Conservation (phyloP, 2,329 filamentous ascomycete genomes). For the Aspergillus sp. region DNA sequence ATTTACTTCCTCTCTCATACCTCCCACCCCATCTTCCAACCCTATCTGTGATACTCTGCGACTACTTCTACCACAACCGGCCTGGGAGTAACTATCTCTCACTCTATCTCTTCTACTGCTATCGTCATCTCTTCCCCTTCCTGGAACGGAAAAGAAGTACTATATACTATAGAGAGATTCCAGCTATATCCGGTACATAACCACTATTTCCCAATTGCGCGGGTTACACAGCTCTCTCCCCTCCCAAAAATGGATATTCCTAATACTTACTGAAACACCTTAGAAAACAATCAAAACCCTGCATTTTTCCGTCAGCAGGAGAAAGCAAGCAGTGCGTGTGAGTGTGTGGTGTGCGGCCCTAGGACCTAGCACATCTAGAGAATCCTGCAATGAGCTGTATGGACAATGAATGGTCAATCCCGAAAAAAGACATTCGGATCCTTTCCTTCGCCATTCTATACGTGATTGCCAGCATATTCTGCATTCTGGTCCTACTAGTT, state of each 20-base stretch:
- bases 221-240: not conserved
- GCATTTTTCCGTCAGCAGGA: not conserved
- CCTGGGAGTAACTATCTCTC: too few relatives aligned
- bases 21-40: too few relatives aligned
- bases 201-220: not conserved
- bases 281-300: not conserved
- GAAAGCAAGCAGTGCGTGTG: not conserved
- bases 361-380: not conserved
- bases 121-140: not conserved
- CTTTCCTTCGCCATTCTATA: conserved; percentile 22
- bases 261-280: not conserved
- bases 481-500: conserved; percentile 20
- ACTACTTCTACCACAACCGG: not conserved
- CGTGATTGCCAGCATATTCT: conserved; percentile 18
- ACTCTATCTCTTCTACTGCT: not conserved
- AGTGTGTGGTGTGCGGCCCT: not conserved
- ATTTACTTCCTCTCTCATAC: not conserved
- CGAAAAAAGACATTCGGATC: conserved; percentile 11
- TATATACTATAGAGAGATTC: not conserved
- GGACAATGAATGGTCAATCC: conserved; percentile 14
- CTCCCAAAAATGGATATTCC: not conserved
- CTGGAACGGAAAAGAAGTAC: not conserved
- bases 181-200: not conserved
- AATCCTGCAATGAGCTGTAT: conserved; percentile 19
- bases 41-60: not conserved